Evolutionary conservation across 768 basidiomycete genomes (phyloP), one percentile per base, ranked within the genome.

Genomic region (Flagelloscypha sp.): DNA sequence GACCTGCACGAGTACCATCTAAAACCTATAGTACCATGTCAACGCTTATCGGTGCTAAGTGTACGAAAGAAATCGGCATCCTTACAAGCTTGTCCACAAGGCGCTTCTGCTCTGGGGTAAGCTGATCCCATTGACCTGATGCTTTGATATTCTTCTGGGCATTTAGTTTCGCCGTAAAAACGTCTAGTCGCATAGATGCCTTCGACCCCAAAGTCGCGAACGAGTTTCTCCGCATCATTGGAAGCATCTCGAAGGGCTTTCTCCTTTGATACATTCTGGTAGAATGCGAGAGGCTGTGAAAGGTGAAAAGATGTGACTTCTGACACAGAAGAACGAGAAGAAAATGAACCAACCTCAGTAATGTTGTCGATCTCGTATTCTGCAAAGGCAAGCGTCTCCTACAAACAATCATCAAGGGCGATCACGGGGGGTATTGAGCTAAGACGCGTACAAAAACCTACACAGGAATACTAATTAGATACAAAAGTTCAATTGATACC

Each of bases 211-310:
- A 74, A 88, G 45, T 86, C 76, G 37, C 80, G 75, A 12, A 78
- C 59, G 21, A 74, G 61, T n/a, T 72, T 68, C 52, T 89, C 84
- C 2, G 81, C 79, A 25, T 72, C 70, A 37, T 76, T 85, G 4
- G 84, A 79, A 1, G 85, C 84, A 50, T 90, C 87, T 1, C 88
- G 74, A n/a, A 92, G 69, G 27, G 70, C 74, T 52, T 86, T 79
- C 37, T 67, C 63, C 1, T 76, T 62, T 18, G 84, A 82, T 18
- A 90, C 85, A 45, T 88, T 84, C 54, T 87, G 82, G 50, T 88
- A 84, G 58, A 93, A 92, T 0, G 66, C 57, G 13, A 86, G 64
- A 0, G 80, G 80, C 41, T 84, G 81, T 2, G 63, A 56, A 22
- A 61, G n/a, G n/a, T n/a, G n/a, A n/a, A n/a, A n/a, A n/a, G n/a